phyloP scores from a whole-genome alignment of 2,329 filamentous ascomycete species.

The Drechslera avenae region DNA sequence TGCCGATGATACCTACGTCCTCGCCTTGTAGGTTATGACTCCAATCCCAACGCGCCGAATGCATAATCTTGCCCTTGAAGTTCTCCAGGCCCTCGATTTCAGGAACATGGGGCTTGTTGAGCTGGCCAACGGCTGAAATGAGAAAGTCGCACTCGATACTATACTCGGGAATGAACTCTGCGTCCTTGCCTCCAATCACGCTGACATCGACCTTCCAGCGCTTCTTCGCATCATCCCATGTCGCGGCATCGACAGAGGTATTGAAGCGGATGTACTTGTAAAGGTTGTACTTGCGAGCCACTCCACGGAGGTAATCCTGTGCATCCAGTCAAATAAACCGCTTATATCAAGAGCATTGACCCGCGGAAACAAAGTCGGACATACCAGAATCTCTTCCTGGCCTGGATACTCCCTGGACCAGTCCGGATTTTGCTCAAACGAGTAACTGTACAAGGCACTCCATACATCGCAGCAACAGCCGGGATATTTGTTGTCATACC shows the following conservation, averaged over 20 bases:
- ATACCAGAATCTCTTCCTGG: constrained; percentile 63
- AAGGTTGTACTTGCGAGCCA: constrained; percentile 61
- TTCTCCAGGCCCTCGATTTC: constrained; percentile 55
- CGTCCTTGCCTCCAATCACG: constrained; percentile 59
- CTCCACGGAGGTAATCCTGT: constrained; percentile 57
- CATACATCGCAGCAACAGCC: constrained; percentile 62
- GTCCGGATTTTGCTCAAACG: constrained; percentile 64
- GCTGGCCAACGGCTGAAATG: constrained; percentile 63
- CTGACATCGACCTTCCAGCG: constrained; percentile 59
- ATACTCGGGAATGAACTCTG: constrained; percentile 59
- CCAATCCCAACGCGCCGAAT: constrained; percentile 66
- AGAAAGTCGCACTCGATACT: constrained; percentile 62
- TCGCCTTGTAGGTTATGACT: constrained; percentile 60
- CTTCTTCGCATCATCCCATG: constrained; percentile 59
- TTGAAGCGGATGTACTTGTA: constrained; percentile 65
- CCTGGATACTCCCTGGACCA: constrained; percentile 65
- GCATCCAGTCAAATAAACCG: not conserved
- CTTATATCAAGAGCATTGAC: too few species aligned
- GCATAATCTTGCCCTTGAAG: constrained; percentile 61
- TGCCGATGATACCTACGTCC: constrained; percentile 64
- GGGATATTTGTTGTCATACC: constrained; percentile 63
- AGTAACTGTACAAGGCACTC: constrained; percentile 63
- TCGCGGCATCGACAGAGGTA: constrained; percentile 57
- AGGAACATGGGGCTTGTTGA: constrained; percentile 61
- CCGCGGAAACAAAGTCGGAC: not conserved